These are phyloP conservation scores for Fusarium dimerum DNA, from an alignment of 2,329 filamentous ascomycete genomes.

Conservation along the genomic window DNA sequence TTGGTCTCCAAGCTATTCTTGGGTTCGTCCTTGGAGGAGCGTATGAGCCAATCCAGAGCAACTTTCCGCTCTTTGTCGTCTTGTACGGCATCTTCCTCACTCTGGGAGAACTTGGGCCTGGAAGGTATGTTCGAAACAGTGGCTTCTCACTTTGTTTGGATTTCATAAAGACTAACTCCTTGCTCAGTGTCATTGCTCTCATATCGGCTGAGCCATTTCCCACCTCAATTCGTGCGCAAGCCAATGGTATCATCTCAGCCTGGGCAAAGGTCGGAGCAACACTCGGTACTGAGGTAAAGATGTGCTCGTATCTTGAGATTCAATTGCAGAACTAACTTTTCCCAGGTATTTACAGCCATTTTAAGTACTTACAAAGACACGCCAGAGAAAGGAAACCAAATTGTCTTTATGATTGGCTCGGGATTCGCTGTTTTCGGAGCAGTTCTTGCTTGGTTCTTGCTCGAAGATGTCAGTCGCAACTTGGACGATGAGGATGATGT, in stretches of 20 bases:
- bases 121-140: slow-evolving; percentile 30
- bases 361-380: slow-evolving; percentile 41
- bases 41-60: slow-evolving; percentile 41
- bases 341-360: slow-evolving; percentile 46
- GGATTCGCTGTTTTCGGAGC: slow-evolving; percentile 48
- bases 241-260: slow-evolving; percentile 47
- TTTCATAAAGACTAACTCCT: too few relatives aligned
- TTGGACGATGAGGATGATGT: slow-evolving; percentile 27
- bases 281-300: slow-evolving; percentile 43
- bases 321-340: neutral
- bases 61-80: slow-evolving; percentile 51
- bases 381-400: slow-evolving; percentile 47
- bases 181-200: slow-evolving; percentile 38
- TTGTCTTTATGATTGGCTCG: slow-evolving; percentile 50
- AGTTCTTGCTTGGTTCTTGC: slow-evolving; percentile 7
- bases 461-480: slow-evolving; percentile 20
- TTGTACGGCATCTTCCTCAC: slow-evolving; percentile 51
- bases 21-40: slow-evolving; percentile 52
- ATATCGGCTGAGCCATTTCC: slow-evolving; percentile 48
- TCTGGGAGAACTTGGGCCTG: slow-evolving; percentile 50
- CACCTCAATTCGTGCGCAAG: slow-evolving; percentile 48
- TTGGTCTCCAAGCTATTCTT: slow-evolving; percentile 42
- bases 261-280: slow-evolving; percentile 50
- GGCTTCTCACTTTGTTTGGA: too few relatives aligned
- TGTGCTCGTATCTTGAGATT: neutral